Evolutionary conservation across 805 yeast species (phyloP).

Genomic region (Grigorovia jiainica): DNA sequence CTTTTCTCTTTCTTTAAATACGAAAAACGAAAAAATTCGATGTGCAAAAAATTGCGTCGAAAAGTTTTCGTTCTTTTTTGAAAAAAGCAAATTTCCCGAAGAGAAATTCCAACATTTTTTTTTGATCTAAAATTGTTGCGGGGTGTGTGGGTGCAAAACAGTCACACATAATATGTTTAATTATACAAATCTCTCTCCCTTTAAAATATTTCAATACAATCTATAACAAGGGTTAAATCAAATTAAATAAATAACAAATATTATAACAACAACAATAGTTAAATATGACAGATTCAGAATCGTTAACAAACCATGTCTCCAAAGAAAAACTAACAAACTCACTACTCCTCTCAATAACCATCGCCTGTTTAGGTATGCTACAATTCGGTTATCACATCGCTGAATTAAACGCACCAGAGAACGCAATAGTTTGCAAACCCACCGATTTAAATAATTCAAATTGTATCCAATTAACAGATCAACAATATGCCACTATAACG

Average conservation of each 20-base stretch:
- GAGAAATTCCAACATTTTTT: too few relatives aligned
- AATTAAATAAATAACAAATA: not conserved
- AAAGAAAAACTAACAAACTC: not conserved
- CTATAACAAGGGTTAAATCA: not conserved
- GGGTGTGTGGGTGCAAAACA: too few relatives aligned
- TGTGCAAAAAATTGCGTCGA: too few relatives aligned
- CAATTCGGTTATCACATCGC: conserved; percentile 96
- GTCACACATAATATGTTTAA: too few relatives aligned
- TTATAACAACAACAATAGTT: not conserved
- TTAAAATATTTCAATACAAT: too few relatives aligned
- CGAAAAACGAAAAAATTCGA: too few relatives aligned
- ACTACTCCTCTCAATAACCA: conserved; percentile 12
- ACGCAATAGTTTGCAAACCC: conserved; percentile 47
- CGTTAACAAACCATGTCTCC: not conserved
- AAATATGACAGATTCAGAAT: conserved; percentile 1
- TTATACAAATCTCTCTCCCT: too few relatives aligned
- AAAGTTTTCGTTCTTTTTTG: too few relatives aligned
- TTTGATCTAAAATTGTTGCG: too few relatives aligned
- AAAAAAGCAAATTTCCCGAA: too few relatives aligned
- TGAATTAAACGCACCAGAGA: conserved; percentile 85
- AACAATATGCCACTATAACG: conserved; percentile 62
- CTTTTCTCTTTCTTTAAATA: too few relatives aligned
- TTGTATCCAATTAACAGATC: conserved; percentile 50
- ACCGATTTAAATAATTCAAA: conserved; percentile 19
- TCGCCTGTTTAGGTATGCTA: conserved; percentile 67